A percentile compares a stretch with the other conserved stretches of the same genome.
phyloP scores from a whole-genome alignment of 192 early-diverging fungal species.

The Thoreauomyces humboldtii region DNA sequence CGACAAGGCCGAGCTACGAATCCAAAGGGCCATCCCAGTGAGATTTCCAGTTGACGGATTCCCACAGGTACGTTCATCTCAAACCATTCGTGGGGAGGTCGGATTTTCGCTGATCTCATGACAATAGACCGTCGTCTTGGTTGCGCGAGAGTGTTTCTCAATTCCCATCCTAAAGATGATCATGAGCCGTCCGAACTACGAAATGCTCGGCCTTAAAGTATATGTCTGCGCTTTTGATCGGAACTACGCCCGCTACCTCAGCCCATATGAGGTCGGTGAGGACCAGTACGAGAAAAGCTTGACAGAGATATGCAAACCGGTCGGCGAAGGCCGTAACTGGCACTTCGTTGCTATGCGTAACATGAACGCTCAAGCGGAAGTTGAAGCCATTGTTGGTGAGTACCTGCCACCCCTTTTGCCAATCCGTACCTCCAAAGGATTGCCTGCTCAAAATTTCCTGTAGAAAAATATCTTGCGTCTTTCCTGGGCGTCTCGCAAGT shows the following conservation, averaged over 20 bases:
- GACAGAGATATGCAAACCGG: neutral
- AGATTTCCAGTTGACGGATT: conserved; percentile 1
- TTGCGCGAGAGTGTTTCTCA: conserved; percentile 11
- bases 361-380: neutral
- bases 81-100: neutral
- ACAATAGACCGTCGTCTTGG: conserved; percentile 12
- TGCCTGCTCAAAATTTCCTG: neutral
- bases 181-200: neutral
- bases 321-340: conserved; percentile 3
- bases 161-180: conserved; percentile 16
- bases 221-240: conserved; percentile 5
- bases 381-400: conserved; percentile 16
- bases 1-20: conserved; percentile 10
- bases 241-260: conserved; percentile 2
- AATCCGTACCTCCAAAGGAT: neutral
- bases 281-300: neutral
- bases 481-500: conserved; percentile 12
- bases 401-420: neutral
- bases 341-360: conserved; percentile 13
- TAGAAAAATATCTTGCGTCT: conserved; percentile 16
- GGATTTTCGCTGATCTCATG: neutral
- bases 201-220: conserved; percentile 19
- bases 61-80: conserved; percentile 3
- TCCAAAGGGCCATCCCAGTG: neutral
- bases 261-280: conserved; percentile 15